Evolutionary conservation across 129 eudicot genomes (phyloP), one percentile per base, ranked within the genome.

Genomic region (Flaveria brownii): DNA sequence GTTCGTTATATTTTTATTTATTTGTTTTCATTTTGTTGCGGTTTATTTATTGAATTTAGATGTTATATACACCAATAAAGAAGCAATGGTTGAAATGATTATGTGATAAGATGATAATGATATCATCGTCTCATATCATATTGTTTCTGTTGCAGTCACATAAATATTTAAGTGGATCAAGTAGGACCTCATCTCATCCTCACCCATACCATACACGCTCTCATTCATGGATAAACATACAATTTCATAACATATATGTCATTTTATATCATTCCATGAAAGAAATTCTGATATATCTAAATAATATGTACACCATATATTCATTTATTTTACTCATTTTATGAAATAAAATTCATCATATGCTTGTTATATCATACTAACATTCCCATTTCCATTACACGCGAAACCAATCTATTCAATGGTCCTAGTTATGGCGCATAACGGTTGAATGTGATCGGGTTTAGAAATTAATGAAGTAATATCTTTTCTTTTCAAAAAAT

Each of bases 151-250:
- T 22, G 23, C 62, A 26, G 10, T 42, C 41, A 78, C 82, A 45
- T 28, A 64, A 26, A 42, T 62, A 1, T 43, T 43, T 80, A 80
- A 73, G 79, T 67, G 69, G 78, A 80, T 72, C 22, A 63, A 62
- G 78, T 41, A 65, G 74, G 83, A 17, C 70, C 68, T 68, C 69
- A 42, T 26, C 78, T 41, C 69, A 79, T 63, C 72, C 30, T 71
- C 83, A 41, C 68, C 11, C 54, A 3, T 70, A 71, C 82, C 71
- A 78, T 79, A 72, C 73, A 73, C 26, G 26, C 42, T 25, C 59
- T 66, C 54, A 17, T 45, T 66, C 68, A 66, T 42, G 75, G 83
- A 73, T 80, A 80, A 80, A 56, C 70, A 52, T 74, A 18, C 18
- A 13, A 73, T 41, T 73, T 42, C 22, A 57, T 56, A 56, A 57